These are phyloP conservation scores for Endothia cerciana DNA, from an alignment of 2,329 filamentous ascomycete species.

Conservation along the genomic window DNA sequence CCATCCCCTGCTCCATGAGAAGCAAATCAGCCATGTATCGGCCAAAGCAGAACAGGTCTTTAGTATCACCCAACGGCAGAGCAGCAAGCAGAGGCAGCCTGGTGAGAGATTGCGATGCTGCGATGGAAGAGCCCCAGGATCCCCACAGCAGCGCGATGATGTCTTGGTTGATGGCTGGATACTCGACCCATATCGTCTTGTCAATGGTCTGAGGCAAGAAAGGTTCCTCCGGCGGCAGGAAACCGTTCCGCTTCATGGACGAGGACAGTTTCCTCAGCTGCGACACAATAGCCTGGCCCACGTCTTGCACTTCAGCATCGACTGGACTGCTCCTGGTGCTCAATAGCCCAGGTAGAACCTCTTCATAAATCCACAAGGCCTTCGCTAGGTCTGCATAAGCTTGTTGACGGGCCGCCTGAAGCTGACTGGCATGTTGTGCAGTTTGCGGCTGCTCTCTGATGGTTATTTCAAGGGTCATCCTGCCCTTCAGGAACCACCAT, in stretches of 20 bases:
- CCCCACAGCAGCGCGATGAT: constrained; percentile 72
- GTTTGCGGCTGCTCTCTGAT: constrained; percentile 66
- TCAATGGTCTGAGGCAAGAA: constrained; percentile 79
- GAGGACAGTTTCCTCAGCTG: constrained; percentile 74
- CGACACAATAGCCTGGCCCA: constrained; percentile 60
- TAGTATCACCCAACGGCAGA: constrained; percentile 77
- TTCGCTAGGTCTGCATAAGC: constrained; percentile 87
- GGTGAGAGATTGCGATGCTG: constrained; percentile 50
- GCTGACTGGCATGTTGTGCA: constrained; percentile 57
- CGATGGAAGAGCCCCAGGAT: constrained; percentile 54
- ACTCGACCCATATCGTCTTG: constrained; percentile 79
- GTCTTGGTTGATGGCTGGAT: constrained; percentile 74
- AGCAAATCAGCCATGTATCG: constrained; percentile 76
- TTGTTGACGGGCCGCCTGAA: constrained; percentile 67
- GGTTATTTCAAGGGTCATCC: constrained; percentile 72
- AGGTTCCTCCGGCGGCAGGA: constrained; percentile 71
- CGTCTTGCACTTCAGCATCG: constrained; percentile 54
- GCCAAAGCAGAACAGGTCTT: constrained; percentile 76
- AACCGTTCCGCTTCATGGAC: constrained; percentile 83
- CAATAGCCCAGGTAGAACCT: constrained; percentile 55
- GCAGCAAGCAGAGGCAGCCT: constrained; percentile 64
- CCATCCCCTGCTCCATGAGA: constrained; percentile 72
- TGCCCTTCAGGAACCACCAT: constrained; percentile 91
- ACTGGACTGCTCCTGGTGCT: constrained; percentile 46
- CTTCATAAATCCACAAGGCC: constrained; percentile 76